Evolutionary conservation across 768 basidiomycete species (phyloP), one percentile per base, ranked within the genome.

Genomic region (Mycena haematopus): DNA sequence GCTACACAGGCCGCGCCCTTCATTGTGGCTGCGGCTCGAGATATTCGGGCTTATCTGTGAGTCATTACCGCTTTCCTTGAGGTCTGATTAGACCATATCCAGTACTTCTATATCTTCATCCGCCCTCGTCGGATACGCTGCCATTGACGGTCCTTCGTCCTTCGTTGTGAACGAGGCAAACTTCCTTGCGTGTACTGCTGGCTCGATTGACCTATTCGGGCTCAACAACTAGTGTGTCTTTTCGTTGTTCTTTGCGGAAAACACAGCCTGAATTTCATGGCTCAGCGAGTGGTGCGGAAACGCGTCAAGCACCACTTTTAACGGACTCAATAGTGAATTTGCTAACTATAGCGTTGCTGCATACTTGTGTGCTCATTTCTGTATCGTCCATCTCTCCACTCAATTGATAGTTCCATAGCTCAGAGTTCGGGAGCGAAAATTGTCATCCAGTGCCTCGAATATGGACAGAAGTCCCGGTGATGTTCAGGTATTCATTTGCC

Each of bases 1-100:
- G 76, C 77, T 55, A 92, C 92, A 17, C 78, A 77, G 31, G 85
- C 89, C 11, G 86, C 88, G 17, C 84, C 93, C 6, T 97, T 85
- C 73, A 84, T 97, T 71, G 96, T 95, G 74, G 94, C 94, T 40
- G 95, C 95, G 24, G 93, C 93, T 27, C 87, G 95, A 40, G 95
- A 97, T 72, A 78, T 86, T 66, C 95, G 88, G 72, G 85, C 94
- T 8, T 96, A 95, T 74, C 80, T 97, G 86, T 90, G 65, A 70
- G 88, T 78, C 19, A n/a, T 8, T 9, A 13, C 7, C 17, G 3
- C 11, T 21, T 25, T n/a, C 33, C 7, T 13, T 44, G 45, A 7
- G 10, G 54, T 3, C 24, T 62, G 29, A 52, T 27, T 29, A 35
- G 44, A 22, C 35, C 52, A 21, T 10, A 3, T 4, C 0, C 33